A percentile compares a stretch with the other conserved stretches of the same genome.
These are phyloP conservation scores for Capsella bursapastoris DNA, from an alignment of 345 rosid genomes.

Conservation along the genomic window DNA sequence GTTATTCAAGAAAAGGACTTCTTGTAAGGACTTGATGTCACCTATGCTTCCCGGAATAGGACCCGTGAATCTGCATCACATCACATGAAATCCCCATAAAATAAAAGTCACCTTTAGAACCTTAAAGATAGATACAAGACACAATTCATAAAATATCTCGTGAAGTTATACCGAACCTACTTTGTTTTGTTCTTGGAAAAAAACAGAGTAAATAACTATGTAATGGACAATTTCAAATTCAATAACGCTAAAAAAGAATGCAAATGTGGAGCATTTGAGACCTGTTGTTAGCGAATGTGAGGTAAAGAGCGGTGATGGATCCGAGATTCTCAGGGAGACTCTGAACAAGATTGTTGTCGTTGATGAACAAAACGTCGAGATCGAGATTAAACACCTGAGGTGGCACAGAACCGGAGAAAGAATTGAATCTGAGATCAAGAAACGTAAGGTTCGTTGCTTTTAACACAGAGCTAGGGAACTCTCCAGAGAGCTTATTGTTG, in stretches of 20 bases:
- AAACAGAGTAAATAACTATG: slow-evolving; percentile 3
- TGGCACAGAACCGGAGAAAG: slow-evolving; percentile 71
- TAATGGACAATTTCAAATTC: background rate
- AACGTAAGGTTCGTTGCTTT: slow-evolving; percentile 58
- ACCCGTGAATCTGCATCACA: slow-evolving; percentile 54
- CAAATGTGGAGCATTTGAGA: background rate
- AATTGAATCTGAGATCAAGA: slow-evolving; percentile 76
- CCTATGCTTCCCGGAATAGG: slow-evolving; percentile 56
- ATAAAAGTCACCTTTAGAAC: background rate
- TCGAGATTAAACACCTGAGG: slow-evolving; percentile 67
- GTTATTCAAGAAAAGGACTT: slow-evolving; percentile 72
- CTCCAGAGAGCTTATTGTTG: slow-evolving; percentile 74
- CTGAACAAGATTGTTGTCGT: slow-evolving; percentile 64
- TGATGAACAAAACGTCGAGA: slow-evolving; percentile 70
- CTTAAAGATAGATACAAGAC: background rate
- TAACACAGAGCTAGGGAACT: slow-evolving; percentile 67
- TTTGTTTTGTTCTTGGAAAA: background rate
- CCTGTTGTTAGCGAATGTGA: slow-evolving; percentile 82
- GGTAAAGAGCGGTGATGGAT: slow-evolving; percentile 59
- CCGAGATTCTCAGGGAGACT: slow-evolving; percentile 60
- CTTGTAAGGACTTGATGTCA: slow-evolving; percentile 51
- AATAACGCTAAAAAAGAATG: background rate
- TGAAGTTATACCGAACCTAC: slow-evolving; percentile 11
- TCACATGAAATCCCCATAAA: slow-evolving; percentile 4
- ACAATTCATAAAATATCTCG: background rate